Percentiles rank a stretch among this genome's conserved stretches.
phyloP scores from a whole-genome alignment of 2,329 filamentous ascomycete species.

The Neophaeococcomyces aloes region DNA sequence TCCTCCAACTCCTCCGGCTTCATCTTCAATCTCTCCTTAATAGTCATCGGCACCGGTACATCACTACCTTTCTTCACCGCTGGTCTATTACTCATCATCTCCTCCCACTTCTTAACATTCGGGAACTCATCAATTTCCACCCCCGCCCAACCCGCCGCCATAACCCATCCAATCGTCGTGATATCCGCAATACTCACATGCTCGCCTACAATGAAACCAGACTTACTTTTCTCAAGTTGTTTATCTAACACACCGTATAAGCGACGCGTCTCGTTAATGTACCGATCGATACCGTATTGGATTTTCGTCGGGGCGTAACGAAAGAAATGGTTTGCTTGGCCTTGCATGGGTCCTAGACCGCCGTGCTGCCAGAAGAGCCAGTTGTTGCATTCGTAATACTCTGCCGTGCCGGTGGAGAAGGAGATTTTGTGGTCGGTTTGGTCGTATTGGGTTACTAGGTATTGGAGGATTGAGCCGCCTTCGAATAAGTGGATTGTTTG shows the following conservation, averaged over 20 bases:
- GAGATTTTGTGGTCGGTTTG: constrained; percentile 71
- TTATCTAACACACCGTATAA: constrained; percentile 69
- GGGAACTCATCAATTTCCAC: constrained; percentile 67
- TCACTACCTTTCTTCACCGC: constrained; percentile 66
- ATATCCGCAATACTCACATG: constrained; percentile 57
- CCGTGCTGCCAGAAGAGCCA: constrained; percentile 75
- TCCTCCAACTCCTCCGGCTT: constrained; percentile 43
- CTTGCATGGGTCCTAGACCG: constrained; percentile 73
- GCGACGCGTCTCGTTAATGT: constrained; percentile 71
- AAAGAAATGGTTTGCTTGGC: constrained; percentile 72
- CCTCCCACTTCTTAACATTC: constrained; percentile 64
- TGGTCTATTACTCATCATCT: constrained; percentile 56
- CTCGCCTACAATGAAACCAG: constrained; percentile 42
- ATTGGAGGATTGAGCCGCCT: constrained; percentile 72
- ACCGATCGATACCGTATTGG: constrained; percentile 70
- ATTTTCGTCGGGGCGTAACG: constrained; percentile 76
- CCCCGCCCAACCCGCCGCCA: constrained; percentile 48
- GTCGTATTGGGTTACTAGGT: constrained; percentile 74
- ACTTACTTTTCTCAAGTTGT: constrained; percentile 47
- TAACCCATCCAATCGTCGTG: constrained; percentile 68
- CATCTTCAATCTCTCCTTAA: constrained; percentile 47
- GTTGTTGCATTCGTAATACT: constrained; percentile 69
- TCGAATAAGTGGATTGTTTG: constrained; percentile 69
- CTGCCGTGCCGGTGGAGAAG: constrained; percentile 60
- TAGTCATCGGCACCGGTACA: constrained; percentile 54